Percentiles rank a stretch among this genome's conserved stretches.
Conservation (phyloP, 2,329 filamentous ascomycete species). For the Camillea tinctor region DNA sequence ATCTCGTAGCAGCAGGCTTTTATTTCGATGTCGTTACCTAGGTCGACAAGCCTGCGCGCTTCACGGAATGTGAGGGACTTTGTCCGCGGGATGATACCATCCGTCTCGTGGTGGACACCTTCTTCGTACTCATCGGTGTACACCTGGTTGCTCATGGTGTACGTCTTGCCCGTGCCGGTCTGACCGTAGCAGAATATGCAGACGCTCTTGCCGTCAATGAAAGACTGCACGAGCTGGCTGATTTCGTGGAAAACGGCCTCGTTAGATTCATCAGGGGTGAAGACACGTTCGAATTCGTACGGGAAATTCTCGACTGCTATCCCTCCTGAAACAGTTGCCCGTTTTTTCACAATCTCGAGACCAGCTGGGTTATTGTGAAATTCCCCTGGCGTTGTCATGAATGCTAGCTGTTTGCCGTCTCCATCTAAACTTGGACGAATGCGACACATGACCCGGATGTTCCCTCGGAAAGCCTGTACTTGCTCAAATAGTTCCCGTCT, state of each 20-base stretch:
- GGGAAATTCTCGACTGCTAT: neutral
- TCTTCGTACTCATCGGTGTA: neutral
- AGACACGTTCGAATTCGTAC: conserved; percentile 92
- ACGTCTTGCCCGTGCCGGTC: conserved; percentile 93
- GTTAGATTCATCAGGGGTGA: conserved; percentile 74
- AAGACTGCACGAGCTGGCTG: conserved; percentile 91
- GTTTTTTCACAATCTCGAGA: conserved; percentile 76
- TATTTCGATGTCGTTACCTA: conserved; percentile 89
- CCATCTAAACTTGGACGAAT: conserved; percentile 71
- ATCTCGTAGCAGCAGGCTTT: conserved; percentile 94
- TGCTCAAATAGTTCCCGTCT: conserved; percentile 93
- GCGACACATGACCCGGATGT: conserved; percentile 95
- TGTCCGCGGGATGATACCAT: conserved; percentile 93
- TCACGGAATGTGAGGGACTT: conserved; percentile 90
- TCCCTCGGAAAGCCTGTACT: conserved; percentile 93
- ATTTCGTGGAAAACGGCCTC: conserved; percentile 90
- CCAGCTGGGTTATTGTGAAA: conserved; percentile 11
- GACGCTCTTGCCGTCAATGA: conserved; percentile 93
- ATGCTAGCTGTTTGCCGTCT: neutral
- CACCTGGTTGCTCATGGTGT: conserved; percentile 70
- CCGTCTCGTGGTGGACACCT: conserved; percentile 36
- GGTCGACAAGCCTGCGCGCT: conserved; percentile 75
- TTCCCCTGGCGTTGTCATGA: conserved; percentile 4
- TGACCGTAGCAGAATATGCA: conserved; percentile 98
- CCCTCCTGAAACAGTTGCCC: conserved; percentile 64